Evolutionary conservation across 768 basidiomycete species (phyloP), one percentile per base, ranked within the genome.

Genomic region (Rhizopogon vulgaris): DNA sequence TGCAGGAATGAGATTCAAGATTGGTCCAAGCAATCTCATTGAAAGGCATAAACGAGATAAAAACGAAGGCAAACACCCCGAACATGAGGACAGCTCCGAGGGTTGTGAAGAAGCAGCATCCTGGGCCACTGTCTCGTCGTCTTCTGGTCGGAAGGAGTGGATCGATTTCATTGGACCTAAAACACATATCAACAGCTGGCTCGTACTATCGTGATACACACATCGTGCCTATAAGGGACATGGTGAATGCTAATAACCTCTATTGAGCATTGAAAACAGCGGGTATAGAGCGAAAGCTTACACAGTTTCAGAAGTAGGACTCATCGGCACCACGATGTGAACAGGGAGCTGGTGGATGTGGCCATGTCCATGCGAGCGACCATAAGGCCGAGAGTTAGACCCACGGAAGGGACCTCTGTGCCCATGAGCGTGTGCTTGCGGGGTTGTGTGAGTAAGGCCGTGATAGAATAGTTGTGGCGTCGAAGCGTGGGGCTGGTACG

Each of bases 1-100:
- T 60, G 51, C 69, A 71, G 15, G 32, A 30, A 41, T 61, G 57
- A 7, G 52, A 38, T 14, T 56, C 47, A 2, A 67, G 18, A 43
- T 5, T 36, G 8, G 2, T 38, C 59, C 63, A 61, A 66, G 34
- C 32, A 61, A 22, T 7, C 3, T 48, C 39, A 14, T 49, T 28
- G 30, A 51, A 40, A 9, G 11, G 14, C 18, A n/a, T 10, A 28
- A 40, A 18, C 0, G 36, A 41, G 28, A 59, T 0, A 14, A 32
- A 15, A 9, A 38, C 17, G 24, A 63, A 4, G 4, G 18, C 18
- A 28, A 24, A 37, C 14, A 48, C 43, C 14, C 17, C 43, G 0
- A 32, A 46, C 32, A 46, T 46, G 18, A 46, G 18, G 14, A 46
- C 5, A 7, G 14, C 30, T 46, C 43, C 43, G 14, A 46, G 43